Base-by-base conservation (phyloP, 2,329 filamentous ascomycete species). In the Paraconiothyrium sp. region DNA sequence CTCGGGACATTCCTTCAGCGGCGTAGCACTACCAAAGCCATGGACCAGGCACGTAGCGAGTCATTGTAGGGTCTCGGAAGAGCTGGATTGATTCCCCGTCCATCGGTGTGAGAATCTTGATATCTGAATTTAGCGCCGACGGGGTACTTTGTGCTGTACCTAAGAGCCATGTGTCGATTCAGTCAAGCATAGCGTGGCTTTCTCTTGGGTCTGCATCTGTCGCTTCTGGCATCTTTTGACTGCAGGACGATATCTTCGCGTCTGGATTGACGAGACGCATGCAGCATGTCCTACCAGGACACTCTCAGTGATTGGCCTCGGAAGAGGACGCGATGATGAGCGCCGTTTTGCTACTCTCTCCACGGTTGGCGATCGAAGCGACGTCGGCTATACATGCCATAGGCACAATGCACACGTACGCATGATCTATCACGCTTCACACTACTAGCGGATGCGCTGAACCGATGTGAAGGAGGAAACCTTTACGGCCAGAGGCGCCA, bases 331-430 rank as follows among this genome's bases (percentile, higher is more conserved):
- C 16, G n/a, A 44, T 22, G 41, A 44, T 44, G 41, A 44, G 41
- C 41, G 41, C 41, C 20, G 16, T 44, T 22, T 11, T 44, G 41
- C 41, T n/a, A 49, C n/a, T 27, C 2, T 49, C 13, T 20, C 32
- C 27, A n/a, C 27, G 20, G 47, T n/a, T 44, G 47, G 16, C 32
- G 27, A 34, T 49, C 47, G 14, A n/a, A 20, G 32, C 16, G 27
- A 49, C 24, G 27, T 34, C 47, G 27, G 47, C 27, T 49, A 32
- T 16, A 49, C 27, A 49, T 49, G 27, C 47, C 32, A 14, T 49
- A 32, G 30, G 27, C 16, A 10, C 14, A 44, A n/a, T 44, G 16
- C 41, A 41, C 22, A 14, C 22, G 22, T 27, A 48, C 20, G 22
- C 14, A 49, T 27, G 27, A 49, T 49, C 47, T 27, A n/a, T 49